Conservation (phyloP, 2,329 filamentous ascomycete genomes). For the Pezicula carpinea region DNA sequence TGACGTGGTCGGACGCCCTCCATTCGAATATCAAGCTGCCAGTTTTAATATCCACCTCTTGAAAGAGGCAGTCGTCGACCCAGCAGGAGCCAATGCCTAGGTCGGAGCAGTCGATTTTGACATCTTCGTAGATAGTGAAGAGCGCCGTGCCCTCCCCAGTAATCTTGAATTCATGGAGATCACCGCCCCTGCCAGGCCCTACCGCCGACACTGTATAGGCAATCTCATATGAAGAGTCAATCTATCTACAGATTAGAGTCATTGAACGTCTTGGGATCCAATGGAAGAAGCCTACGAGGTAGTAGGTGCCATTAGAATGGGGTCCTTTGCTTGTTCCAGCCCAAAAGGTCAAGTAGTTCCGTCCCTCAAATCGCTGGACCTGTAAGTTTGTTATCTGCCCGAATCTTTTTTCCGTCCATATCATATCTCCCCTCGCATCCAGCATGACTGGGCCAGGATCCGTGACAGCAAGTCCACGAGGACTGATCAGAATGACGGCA, state of each 20-base stretch:
- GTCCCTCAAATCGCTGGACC: slow-evolving; percentile 35
- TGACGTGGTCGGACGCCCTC: slow-evolving; percentile 27
- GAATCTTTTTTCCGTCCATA: slow-evolving; percentile 13
- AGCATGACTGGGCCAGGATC: slow-evolving; percentile 13
- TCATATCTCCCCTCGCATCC: slow-evolving; percentile 10
- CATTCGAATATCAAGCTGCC: slow-evolving; percentile 45
- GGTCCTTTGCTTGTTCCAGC: not conserved
- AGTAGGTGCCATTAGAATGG: not conserved
- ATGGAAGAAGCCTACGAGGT: not conserved
- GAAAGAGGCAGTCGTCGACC: slow-evolving; percentile 38
- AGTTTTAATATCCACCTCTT: slow-evolving; percentile 46
- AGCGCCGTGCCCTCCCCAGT: slow-evolving; percentile 37
- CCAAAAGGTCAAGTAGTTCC: slow-evolving; percentile 45
- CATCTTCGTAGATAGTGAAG: slow-evolving; percentile 35
- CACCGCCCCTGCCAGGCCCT: slow-evolving; percentile 29
- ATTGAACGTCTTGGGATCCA: not conserved
- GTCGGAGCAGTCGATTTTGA: slow-evolving; percentile 26
- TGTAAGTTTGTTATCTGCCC: slow-evolving; percentile 7
- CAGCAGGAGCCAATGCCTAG: slow-evolving; percentile 17
- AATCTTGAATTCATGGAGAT: slow-evolving; percentile 41
- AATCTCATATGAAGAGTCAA: not conserved
- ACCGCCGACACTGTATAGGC: slow-evolving; percentile 9
- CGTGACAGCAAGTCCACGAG: slow-evolving; percentile 9
- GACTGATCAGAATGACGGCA: slow-evolving; percentile 6
- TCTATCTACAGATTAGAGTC: not conserved